Evolutionary conservation across 192 early-diverging fungal species (phyloP).

Genomic region (Rhizophagus prolifer): DNA sequence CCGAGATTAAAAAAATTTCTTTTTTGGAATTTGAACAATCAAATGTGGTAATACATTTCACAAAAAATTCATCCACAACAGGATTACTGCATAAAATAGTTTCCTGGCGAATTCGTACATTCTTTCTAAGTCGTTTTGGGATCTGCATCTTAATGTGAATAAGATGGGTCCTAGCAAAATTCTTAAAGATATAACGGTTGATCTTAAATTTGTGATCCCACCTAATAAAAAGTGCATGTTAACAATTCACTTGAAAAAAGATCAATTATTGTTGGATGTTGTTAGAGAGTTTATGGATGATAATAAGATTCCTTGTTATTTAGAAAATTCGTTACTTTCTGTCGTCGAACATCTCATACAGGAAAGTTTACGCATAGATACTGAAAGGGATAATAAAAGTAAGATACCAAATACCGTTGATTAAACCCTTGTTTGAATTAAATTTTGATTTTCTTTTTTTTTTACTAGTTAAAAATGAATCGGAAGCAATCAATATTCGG

Average conservation of each 20-base stretch:
- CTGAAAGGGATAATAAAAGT: slow-evolving; percentile 28
- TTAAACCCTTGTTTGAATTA: neutral
- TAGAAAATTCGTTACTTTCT: slow-evolving; percentile 48
- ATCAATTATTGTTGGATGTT: slow-evolving; percentile 46
- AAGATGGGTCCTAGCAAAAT: slow-evolving; percentile 22
- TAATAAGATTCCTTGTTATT: slow-evolving; percentile 47
- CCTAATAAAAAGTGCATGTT: neutral
- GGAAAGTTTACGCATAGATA: slow-evolving; percentile 31
- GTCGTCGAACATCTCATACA: slow-evolving; percentile 40
- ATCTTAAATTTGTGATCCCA: slow-evolving; percentile 14
- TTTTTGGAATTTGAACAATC: neutral
- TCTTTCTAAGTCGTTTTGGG: no score
- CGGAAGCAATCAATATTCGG: neutral
- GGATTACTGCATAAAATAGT: neutral
- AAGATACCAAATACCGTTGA: neutral
- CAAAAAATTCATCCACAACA: neutral
- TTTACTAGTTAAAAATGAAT: neutral
- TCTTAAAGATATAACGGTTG: slow-evolving; percentile 23
- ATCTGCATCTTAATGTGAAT: neutral
- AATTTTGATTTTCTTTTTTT: neutral
- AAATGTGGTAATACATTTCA: neutral
- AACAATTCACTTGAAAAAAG: slow-evolving; percentile 36
- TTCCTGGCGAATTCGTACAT: neutral
- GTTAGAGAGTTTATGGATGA: slow-evolving; percentile 41
- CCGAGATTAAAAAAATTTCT: neutral